phyloP scores from a whole-genome alignment of 306 rosid genomes.

The Ceratonia siliqua region DNA sequence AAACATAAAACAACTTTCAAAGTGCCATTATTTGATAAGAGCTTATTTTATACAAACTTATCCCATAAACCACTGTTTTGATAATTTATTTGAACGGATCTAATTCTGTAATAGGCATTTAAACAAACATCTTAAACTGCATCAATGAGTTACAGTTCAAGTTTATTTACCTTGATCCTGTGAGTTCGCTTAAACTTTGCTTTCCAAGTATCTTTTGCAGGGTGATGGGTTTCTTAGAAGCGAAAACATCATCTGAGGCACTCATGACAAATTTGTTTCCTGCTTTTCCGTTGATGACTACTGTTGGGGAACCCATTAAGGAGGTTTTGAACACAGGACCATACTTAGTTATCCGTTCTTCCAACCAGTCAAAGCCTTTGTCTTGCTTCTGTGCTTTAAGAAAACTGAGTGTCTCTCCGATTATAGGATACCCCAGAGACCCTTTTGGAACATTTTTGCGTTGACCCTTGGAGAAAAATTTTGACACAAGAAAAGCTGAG shows the following conservation, averaged over 20 bases:
- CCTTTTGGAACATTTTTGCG: conserved; percentile 54
- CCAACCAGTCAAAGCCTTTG: conserved; percentile 48
- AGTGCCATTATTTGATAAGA: not conserved
- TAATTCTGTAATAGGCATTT: not conserved
- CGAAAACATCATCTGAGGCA: conserved; percentile 45
- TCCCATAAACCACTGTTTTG: not conserved
- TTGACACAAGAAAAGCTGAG: conserved; percentile 36
- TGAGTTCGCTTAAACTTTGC: conserved; percentile 45
- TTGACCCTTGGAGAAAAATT: conserved; percentile 36
- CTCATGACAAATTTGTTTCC: conserved; percentile 52
- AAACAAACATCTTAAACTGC: not conserved
- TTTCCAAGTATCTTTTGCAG: conserved; percentile 39
- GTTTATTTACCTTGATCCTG: conserved; percentile 46
- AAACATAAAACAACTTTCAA: not conserved
- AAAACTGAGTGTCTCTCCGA: conserved; percentile 57
- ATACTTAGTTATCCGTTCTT: conserved; percentile 46
- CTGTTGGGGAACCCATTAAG: conserved; percentile 55
- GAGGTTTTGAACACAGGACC: conserved; percentile 54
- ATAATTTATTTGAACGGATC: not conserved
- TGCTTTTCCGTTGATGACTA: conserved; percentile 44
- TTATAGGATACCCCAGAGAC: conserved; percentile 52
- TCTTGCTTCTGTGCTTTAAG: conserved; percentile 43
- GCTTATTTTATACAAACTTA: not conserved
- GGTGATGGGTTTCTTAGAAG: conserved; percentile 50
- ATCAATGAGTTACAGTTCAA: not conserved